Base-by-base conservation (phyloP, 2,329 filamentous ascomycete genomes). In the Fusarium albosuccineum region DNA sequence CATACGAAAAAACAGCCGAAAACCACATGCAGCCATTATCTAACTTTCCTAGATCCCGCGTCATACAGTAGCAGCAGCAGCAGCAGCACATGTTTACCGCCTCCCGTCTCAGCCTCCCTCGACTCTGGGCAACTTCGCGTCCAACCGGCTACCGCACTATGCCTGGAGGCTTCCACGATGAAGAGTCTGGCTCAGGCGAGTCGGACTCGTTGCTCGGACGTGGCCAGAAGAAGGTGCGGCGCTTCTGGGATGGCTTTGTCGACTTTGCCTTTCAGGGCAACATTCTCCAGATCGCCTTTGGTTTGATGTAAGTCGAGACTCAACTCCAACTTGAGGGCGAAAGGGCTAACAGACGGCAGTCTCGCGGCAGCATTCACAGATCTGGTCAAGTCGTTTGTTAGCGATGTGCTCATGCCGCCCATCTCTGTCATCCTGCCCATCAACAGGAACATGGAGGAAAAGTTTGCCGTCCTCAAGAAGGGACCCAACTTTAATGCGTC, bases 251-350 rank as follows among this genome's bases (percentile, higher is more conserved):
- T 34, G 89, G 88, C 39, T 93, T 93, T 75, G 76, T 89, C 68
- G 90, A 92, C 75, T 93, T 93, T 77, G 90, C 90, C 0, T 86
- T 92, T 55, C 87, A 91, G 66, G 91, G 91, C 60, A 92, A 93
- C 70, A 91, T 93, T 48, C 83, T 93, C 27, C 89, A 93, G 76
- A 91, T 93, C 61, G 91, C 91, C 14, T 89, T 93, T 70, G 91
- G 91, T 68, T 80, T 93, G 67, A 93, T 93, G 90, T 92, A 74
- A 76, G 82, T 78, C 41, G 17, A 11, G n/a, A 9, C 8, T 8
- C 39, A 29, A 4, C 11, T 7, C 11, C 14, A 10, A 13, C n/a
- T 17, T 11, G 26, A 26, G 51, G 54, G 39, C 10, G 46, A 26
- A 17, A 49, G 22, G 22, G 45, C 55, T 69, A 42, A 68, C 51